Percentiles rank a stretch among this genome's conserved stretches.
These are phyloP conservation scores for Penicillium desertorum DNA, from an alignment of 495 filamentous ascomycete species.

Conservation along the genomic window DNA sequence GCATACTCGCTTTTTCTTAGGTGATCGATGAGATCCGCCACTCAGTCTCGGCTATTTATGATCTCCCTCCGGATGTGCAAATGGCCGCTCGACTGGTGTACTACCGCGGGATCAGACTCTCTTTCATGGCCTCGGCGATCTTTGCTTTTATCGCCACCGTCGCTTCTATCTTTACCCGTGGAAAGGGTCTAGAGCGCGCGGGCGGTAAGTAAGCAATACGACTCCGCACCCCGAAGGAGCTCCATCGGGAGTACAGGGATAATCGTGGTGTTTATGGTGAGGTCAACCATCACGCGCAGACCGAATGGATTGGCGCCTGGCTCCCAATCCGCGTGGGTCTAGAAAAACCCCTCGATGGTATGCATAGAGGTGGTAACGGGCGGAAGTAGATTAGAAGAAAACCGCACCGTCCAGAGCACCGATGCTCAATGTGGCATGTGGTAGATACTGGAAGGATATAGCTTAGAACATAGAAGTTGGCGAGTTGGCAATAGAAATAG, in stretches of 20 bases:
- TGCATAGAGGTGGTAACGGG: background rate
- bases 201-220: constrained; percentile 9
- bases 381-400: background rate
- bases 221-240: background rate
- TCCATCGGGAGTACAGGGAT: background rate
- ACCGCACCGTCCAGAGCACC: background rate
- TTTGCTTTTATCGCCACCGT: constrained; percentile 52
- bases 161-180: constrained; percentile 52
- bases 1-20: constrained; percentile 30
- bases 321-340: background rate
- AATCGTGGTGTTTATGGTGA: background rate
- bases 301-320: background rate
- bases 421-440: background rate
- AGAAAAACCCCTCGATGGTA: background rate
- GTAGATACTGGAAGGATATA: background rate
- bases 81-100: constrained; percentile 60
- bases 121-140: constrained; percentile 53
- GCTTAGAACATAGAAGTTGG: background rate
- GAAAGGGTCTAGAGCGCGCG: constrained; percentile 40
- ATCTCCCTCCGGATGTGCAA: constrained; percentile 58
- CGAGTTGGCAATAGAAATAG: background rate
- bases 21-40: constrained; percentile 62
- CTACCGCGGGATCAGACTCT: constrained; percentile 55
- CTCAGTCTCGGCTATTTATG: constrained; percentile 54
- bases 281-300: background rate